Evolutionary conservation across 78 protist species (phyloP).

Genomic region (Dictyostelium capitatum): DNA sequence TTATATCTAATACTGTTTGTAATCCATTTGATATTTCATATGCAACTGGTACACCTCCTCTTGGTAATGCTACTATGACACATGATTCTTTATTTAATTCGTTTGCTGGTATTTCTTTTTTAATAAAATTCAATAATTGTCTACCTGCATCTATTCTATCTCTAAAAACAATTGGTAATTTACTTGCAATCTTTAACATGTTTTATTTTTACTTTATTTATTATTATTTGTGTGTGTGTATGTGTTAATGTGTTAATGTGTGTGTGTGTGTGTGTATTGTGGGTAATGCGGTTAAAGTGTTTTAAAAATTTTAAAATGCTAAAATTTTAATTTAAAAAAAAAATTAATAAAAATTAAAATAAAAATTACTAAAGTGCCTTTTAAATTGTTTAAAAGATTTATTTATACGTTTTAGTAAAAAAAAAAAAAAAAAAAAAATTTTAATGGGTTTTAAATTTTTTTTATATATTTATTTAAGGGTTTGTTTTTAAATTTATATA

Average conservation of each 20-base stretch:
- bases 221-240: neutral
- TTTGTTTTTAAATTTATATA: too few species aligned
- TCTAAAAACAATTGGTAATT: slow-evolving; percentile 3
- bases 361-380: too few species aligned
- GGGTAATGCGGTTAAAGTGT: too few species aligned
- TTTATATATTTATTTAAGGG: too few species aligned
- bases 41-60: slow-evolving; percentile 76
- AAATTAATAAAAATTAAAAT: too few species aligned
- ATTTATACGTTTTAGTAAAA: too few species aligned
- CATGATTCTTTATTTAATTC: neutral
- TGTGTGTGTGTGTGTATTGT: neutral
- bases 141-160: slow-evolving; percentile 63
- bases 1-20: slow-evolving; percentile 20
- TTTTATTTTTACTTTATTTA: neutral
- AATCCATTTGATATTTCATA: slow-evolving; percentile 2
- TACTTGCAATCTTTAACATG: neutral
- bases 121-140: neutral
- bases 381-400: too few species aligned
- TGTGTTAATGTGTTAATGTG: neutral
- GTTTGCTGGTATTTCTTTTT: neutral
- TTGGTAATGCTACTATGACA: slow-evolving; percentile 25
- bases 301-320: too few species aligned
- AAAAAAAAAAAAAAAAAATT: too few species aligned
- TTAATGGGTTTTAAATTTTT: too few species aligned
- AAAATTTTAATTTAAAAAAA: too few species aligned